Percentiles rank a stretch among this genome's conserved stretches.
phyloP scores from a whole-genome alignment of 1,139 yeast species.

The Entelexis sorbosivorans region DNA sequence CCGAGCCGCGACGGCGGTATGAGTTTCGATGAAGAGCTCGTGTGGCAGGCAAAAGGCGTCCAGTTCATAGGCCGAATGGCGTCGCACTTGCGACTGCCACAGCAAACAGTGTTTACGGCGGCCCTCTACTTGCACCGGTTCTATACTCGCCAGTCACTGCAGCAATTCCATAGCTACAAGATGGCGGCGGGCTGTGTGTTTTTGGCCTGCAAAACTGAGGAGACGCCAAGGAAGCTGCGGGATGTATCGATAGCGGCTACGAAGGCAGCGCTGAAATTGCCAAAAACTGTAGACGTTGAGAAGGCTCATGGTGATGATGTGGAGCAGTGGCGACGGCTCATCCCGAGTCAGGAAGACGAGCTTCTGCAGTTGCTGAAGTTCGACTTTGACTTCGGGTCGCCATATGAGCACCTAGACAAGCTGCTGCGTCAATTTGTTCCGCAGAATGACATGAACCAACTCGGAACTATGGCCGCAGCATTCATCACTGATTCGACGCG shows the following conservation, averaged over 20 bases:
- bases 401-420: constrained; percentile 32
- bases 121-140: constrained; percentile 42
- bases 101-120: constrained; percentile 41
- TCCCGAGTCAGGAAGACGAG: constrained; percentile 38
- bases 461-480: constrained; percentile 31
- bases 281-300: constrained; percentile 22
- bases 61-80: constrained; percentile 39
- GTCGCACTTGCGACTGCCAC: constrained; percentile 36
- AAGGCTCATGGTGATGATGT: constrained; percentile 28
- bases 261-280: constrained; percentile 37
- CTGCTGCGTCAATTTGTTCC: constrained; percentile 20
- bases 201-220: constrained; percentile 44
- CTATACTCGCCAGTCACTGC: constrained; percentile 38
- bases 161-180: constrained; percentile 35
- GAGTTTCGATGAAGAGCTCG: constrained; percentile 34
- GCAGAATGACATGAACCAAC: constrained; percentile 11
- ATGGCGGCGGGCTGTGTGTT: constrained; percentile 42
- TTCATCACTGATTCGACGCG: constrained; percentile 35
- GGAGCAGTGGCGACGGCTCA: constrained; percentile 42
- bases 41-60: constrained; percentile 39
- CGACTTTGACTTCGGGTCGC: constrained; percentile 38
- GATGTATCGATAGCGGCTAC: constrained; percentile 42
- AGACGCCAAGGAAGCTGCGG: constrained; percentile 38
- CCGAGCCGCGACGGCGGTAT: constrained; percentile 35
- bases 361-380: constrained; percentile 41